Evolutionary conservation across 2,329 filamentous ascomycete species (phyloP).

Genomic region (Rugonectria rugulosa): DNA sequence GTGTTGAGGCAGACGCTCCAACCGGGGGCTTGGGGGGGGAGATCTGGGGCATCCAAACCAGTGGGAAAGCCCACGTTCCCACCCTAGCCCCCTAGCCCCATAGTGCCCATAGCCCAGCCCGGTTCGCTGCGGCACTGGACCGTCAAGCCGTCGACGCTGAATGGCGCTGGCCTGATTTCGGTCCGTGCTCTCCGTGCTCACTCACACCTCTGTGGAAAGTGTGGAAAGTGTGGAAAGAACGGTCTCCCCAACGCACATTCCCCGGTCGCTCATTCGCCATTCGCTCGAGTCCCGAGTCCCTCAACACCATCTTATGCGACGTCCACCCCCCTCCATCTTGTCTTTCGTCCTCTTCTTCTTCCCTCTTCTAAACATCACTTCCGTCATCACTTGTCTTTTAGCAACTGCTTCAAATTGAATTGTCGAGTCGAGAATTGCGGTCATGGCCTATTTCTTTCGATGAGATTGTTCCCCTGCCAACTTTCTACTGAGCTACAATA

Average conservation of each 20-base stretch:
- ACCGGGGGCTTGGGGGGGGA: neutral
- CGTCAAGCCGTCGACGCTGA: conserved; percentile 1
- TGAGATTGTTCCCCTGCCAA: conserved; percentile 8
- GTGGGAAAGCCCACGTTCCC: conserved; percentile 13
- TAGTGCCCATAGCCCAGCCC: conserved; percentile 13
- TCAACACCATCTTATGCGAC: conserved; percentile 21
- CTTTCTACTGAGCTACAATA: neutral
- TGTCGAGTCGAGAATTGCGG: neutral
- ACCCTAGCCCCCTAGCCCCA: too few relatives aligned
- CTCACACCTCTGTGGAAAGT: too few relatives aligned
- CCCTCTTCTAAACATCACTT: neutral
- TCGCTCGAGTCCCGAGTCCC: conserved; percentile 3
- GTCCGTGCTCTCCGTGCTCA: conserved; percentile 2
- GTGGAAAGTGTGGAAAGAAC: conserved; percentile 1
- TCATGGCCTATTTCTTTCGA: conserved; percentile 10
- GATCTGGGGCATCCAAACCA: neutral
- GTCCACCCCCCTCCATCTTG: conserved; percentile 14
- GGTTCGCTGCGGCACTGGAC: conserved; percentile 11
- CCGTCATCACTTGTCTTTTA: neutral
- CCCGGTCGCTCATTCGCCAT: conserved; percentile 14
- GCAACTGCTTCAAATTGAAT: neutral
- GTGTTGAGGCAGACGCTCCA: neutral
- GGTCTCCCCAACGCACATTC: conserved; percentile 13
- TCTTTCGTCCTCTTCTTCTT: conserved; percentile 2
- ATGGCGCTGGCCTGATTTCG: conserved; percentile 5